Evolutionary conservation across 345 rosid genomes (phyloP), one percentile per base, ranked within the genome.

Genomic region (Cochlearia excelsa): DNA sequence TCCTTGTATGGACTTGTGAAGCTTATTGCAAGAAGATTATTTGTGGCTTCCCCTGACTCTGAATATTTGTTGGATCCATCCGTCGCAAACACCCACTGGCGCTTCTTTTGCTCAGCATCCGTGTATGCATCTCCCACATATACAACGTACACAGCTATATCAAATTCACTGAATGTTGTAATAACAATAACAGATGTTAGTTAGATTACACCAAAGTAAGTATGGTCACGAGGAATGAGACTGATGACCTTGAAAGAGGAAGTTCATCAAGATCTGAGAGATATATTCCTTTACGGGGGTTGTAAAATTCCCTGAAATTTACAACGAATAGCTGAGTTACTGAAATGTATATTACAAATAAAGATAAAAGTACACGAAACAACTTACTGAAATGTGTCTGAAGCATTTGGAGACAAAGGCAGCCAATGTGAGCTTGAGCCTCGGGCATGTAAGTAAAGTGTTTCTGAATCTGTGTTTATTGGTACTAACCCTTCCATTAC

Each of bases 371-470:
- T 26, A 51, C 34, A 54, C 4, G 5, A 31, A 46, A 29, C 56
- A 56, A 70, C 90, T 78, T 76, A 93, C 99, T 65, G 69, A 68
- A 80, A 87, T 46, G 45, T 70, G 65, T 72, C 77, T 30, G 68
- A 62, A 56, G 74, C 71, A 66, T 6, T 46, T 54, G 85, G 67
- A 66, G 91, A 80, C 54, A 93, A 68, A 66, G 74, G 79, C 69
- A 75, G 71, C 87, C 86, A 87, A 67, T 76, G 82, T 57, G 80
- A 79, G 57, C 74, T 63, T 47, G 87, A 75, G 61, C 94, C 97
- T 79, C 79, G 80, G 52, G 86, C 87, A 77, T 93, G 97, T 46
- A 93, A 77, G 72, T 89, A 87, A 56, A 93, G 83, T 49, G 74
- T 80, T 72, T 78, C 81, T 26, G 79, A 79, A 63, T 78, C 80